Base-by-base conservation (phyloP, 2,329 filamentous ascomycete species). In the Colletotrichum theobromicola region DNA sequence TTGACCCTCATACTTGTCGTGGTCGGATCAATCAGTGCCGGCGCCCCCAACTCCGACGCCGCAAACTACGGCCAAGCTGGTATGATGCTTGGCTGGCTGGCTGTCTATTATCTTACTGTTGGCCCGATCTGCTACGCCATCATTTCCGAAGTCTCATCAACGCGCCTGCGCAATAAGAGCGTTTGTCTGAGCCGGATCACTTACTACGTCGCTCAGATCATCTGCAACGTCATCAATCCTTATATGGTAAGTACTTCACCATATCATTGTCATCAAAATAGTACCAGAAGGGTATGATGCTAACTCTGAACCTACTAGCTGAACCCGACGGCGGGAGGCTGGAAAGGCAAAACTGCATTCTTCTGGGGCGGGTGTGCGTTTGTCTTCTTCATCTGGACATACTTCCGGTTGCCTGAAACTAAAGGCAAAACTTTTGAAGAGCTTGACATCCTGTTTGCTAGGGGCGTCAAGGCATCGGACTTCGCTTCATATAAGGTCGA, bases 101-200 rank as follows among this genome's bases (percentile, higher is more conserved):
- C 82, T 60, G 80, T 82, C 5, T 87, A 86, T 77, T 85, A 84
- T 77, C 78, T 83, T 61, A 87, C 85, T 1, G 81, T 87, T 7
- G 87, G 86, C 1, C 85, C 86, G 2, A 81, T 86, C 12, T 82
- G 83, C 8, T 87, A 86, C 76, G 81, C 83, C 7, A 81, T 88
- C 53, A 77, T 77, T 26, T 75, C 70, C 7, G 50, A 55, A 28
- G 50, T 55, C 5, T 55, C 50, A 28, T 55, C 50, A 4, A 55
- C 50, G 26, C 50, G 50, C 24, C 50, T 55, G 18, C 50, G 50
- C 24, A 55, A 55, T 2, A 55, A 55, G 50, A 55, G 21, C 26
- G 50, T 55, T 7, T 55, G 50, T 6, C 50, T 55, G 4, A 28
- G 50, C 50, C 24, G 50, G 15, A 55, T 55, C 50, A 28, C 50